Percentiles rank a stretch among this genome's conserved stretches.
Conservation (phyloP, 2,329 filamentous ascomycete genomes). For the Xylaria sp. region DNA sequence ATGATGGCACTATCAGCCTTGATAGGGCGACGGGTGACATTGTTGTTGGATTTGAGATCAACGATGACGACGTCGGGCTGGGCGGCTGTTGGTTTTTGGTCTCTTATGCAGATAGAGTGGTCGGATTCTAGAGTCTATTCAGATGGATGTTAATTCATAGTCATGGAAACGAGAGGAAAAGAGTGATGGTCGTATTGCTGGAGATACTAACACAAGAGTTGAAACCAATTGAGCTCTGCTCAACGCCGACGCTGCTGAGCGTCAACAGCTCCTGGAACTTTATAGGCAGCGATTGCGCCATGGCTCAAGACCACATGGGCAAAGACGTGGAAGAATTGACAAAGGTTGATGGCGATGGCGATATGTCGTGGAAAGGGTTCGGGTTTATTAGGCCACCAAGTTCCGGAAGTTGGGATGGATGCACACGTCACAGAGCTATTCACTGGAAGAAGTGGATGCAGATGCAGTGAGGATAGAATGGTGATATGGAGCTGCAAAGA, state of each 20-base stretch:
- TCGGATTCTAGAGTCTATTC: constrained; percentile 97
- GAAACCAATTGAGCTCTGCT: constrained; percentile 75
- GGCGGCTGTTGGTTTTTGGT: constrained; percentile 86
- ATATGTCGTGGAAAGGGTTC: constrained; percentile 12
- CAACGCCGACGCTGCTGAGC: constrained; percentile 61
- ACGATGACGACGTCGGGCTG: constrained; percentile 96
- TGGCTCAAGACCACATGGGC: constrained; percentile 53
- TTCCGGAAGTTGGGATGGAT: constrained; percentile 17
- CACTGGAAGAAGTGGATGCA: not conserved
- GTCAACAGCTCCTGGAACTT: constrained; percentile 93
- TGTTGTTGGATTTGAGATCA: constrained; percentile 97
- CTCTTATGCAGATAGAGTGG: constrained; percentile 93
- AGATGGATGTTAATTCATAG: constrained; percentile 41
- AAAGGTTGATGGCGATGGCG: constrained; percentile 17
- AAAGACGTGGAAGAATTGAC: constrained; percentile 33
- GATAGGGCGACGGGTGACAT: constrained; percentile 92
- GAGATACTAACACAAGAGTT: constrained; percentile 76
- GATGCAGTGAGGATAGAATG: constrained; percentile 18
- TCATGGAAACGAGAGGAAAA: constrained; percentile 3
- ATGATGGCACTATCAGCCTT: constrained; percentile 99
- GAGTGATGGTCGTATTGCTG: constrained; percentile 51
- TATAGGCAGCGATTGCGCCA: constrained; percentile 80
- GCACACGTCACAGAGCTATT: constrained; percentile 24
- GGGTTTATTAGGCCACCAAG: constrained; percentile 31
- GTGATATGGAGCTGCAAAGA: constrained; percentile 11